Evolutionary conservation across 345 rosid genomes (phyloP).

Genomic region (Eutrema heterophyllum): DNA sequence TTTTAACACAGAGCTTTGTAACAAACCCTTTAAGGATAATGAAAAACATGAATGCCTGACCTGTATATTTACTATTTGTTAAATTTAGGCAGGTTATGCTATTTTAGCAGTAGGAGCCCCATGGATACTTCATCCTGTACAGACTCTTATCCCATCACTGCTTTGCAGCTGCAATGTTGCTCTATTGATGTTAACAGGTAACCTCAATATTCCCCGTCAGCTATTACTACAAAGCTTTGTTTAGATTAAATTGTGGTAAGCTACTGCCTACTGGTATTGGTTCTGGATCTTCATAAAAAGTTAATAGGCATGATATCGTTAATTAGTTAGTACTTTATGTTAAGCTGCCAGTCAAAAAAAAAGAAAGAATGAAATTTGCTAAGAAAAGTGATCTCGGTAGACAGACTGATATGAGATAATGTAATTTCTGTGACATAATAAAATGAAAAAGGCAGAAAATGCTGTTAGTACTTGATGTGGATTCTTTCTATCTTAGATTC

Average conservation of each 20-base stretch:
- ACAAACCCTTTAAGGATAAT: background rate
- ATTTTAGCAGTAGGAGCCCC: slow-evolving; percentile 67
- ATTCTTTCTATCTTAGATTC: background rate
- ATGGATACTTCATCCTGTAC: slow-evolving; percentile 48
- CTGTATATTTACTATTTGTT: background rate
- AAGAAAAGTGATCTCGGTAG: background rate
- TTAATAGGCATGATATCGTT: background rate
- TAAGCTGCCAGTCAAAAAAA: background rate
- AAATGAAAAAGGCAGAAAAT: background rate
- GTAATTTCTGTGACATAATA: background rate
- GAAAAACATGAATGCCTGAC: slow-evolving; percentile 8
- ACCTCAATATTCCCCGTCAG: background rate
- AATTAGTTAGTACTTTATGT: background rate
- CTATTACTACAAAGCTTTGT: background rate
- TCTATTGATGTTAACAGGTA: slow-evolving; percentile 73
- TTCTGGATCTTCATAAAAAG: background rate
- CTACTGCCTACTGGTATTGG: background rate
- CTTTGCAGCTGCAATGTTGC: slow-evolving; percentile 81
- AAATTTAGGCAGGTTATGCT: slow-evolving; percentile 71
- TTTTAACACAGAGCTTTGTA: background rate
- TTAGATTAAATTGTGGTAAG: background rate
- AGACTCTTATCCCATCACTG: slow-evolving; percentile 46
- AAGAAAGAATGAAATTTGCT: background rate
- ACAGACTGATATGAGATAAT: background rate
- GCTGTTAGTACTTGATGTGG: background rate